These are phyloP conservation scores for Adenanthera pavonina DNA, from an alignment of 306 rosid species.

Conservation along the genomic window DNA sequence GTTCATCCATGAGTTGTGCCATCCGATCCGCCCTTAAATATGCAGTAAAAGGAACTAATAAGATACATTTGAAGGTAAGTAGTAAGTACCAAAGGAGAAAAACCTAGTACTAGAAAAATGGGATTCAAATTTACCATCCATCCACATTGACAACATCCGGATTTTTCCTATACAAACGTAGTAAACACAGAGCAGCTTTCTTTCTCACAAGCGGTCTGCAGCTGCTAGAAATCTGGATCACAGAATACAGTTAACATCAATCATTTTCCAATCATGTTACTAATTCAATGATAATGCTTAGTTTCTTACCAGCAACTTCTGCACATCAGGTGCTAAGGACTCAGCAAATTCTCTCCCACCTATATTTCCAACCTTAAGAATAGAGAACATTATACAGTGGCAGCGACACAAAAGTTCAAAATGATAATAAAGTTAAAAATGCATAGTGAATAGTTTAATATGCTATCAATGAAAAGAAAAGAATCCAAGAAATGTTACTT, in stretches of 20 bases:
- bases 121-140: conserved; percentile 80
- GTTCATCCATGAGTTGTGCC: conserved; percentile 99
- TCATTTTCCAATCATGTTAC: conserved; percentile 33
- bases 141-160: conserved; percentile 98
- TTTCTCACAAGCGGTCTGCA: conserved; percentile 98
- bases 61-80: conserved; percentile 33
- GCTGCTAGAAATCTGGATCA: conserved; percentile 90
- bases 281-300: conserved; percentile 5
- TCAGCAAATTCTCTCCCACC: conserved; percentile 99
- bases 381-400: conserved; percentile 38
- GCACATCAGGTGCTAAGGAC: conserved; percentile 99
- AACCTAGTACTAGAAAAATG: conserved; percentile 37
- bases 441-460: conserved; percentile 25
- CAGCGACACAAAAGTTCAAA: conserved; percentile 25
- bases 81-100: conserved; percentile 26
- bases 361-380: conserved; percentile 93
- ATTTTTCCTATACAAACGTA: conserved; percentile 96
- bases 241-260: conserved; percentile 42
- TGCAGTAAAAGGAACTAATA: conserved; percentile 26
- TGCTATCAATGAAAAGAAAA: conserved; percentile 23
- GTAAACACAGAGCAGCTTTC: conserved; percentile 94
- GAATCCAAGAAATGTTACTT: background rate
- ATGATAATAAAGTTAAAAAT: conserved; percentile 15
- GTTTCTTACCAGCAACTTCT: conserved; percentile 85
- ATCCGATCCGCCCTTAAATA: conserved; percentile 93